phyloP scores from a whole-genome alignment of 441 rosid genomes.

The Bocquillonia castaneifolia region DNA sequence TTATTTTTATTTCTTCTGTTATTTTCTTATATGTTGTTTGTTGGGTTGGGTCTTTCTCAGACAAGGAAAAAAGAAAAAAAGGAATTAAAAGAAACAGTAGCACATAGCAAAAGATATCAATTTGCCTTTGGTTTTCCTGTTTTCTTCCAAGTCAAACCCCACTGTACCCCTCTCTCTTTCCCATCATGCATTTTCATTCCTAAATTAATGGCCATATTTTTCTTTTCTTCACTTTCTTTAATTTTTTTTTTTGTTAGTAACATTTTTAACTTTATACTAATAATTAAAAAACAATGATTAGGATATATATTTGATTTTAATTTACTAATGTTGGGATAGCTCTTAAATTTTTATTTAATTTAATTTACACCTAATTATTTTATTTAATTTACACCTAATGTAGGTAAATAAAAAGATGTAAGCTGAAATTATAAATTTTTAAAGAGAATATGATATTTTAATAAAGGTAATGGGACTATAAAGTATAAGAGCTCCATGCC shows the following conservation, averaged over 20 bases:
- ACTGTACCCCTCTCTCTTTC: background rate
- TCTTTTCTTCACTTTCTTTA: background rate
- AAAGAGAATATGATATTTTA: no score
- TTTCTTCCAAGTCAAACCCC: slow-evolving; percentile 26
- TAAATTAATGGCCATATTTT: slow-evolving; percentile 9
- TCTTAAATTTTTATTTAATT: no score
- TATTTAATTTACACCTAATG: no score
- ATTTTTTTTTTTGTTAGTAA: slow-evolving; percentile 13
- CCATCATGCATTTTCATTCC: background rate
- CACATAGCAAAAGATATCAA: background rate
- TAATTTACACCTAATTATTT: no score
- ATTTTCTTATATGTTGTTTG: background rate
- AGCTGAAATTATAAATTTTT: background rate
- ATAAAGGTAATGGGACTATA: no score
- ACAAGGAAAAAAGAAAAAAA: background rate
- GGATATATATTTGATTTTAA: no score
- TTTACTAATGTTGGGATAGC: no score
- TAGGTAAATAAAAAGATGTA: no score
- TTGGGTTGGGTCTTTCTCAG: slow-evolving; percentile 10
- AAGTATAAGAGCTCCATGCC: no score
- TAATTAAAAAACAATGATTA: no score
- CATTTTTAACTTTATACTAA: no score
- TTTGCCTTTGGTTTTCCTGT: slow-evolving; percentile 11
- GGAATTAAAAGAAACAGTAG: background rate
- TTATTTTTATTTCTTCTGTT: no score